These are phyloP conservation scores for Mycena filopes DNA, from an alignment of 768 basidiomycete genomes.

Conservation along the genomic window DNA sequence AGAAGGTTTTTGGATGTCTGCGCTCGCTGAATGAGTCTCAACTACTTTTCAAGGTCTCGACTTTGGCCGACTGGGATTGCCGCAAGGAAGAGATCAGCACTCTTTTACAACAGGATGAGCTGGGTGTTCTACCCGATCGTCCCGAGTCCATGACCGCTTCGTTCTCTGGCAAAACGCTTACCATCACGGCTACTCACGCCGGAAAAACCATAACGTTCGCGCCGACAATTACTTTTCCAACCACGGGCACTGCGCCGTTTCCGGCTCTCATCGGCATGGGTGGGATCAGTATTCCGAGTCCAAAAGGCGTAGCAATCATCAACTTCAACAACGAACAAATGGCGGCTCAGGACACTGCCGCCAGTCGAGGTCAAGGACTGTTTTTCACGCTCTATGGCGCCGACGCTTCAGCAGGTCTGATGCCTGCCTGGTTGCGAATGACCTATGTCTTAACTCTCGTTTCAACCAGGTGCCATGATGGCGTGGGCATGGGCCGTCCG, in stretches of 20 bases:
- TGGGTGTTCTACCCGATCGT: slow-evolving; percentile 11
- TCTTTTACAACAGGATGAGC: slow-evolving; percentile 42
- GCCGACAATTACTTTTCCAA: slow-evolving; percentile 48
- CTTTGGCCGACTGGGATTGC: slow-evolving; percentile 51
- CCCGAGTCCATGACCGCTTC: slow-evolving; percentile 46
- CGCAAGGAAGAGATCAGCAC: slow-evolving; percentile 49
- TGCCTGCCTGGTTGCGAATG: neutral
- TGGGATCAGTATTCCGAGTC: slow-evolving; percentile 52
- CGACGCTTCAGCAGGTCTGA: slow-evolving; percentile 50
- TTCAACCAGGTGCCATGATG: slow-evolving; percentile 54
- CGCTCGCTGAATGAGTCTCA: too few relatives aligned
- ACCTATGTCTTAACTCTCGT: neutral
- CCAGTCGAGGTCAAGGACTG: slow-evolving; percentile 63
- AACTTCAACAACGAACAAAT: slow-evolving; percentile 65
- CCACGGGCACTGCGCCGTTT: slow-evolving; percentile 54
- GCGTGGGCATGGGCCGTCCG: slow-evolving; percentile 73
- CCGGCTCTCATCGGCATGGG: slow-evolving; percentile 65
- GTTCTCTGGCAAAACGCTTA: slow-evolving; percentile 46
- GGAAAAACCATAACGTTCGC: slow-evolving; percentile 47
- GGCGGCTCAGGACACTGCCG: slow-evolving; percentile 54
- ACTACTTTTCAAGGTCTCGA: slow-evolving; percentile 34
- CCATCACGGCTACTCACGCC: slow-evolving; percentile 45
- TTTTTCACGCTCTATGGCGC: slow-evolving; percentile 67
- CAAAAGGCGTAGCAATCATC: slow-evolving; percentile 53
- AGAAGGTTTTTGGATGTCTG: slow-evolving; percentile 33